Conservation (phyloP, 116 monocot species). For the Trichopus zeylanicus region DNA sequence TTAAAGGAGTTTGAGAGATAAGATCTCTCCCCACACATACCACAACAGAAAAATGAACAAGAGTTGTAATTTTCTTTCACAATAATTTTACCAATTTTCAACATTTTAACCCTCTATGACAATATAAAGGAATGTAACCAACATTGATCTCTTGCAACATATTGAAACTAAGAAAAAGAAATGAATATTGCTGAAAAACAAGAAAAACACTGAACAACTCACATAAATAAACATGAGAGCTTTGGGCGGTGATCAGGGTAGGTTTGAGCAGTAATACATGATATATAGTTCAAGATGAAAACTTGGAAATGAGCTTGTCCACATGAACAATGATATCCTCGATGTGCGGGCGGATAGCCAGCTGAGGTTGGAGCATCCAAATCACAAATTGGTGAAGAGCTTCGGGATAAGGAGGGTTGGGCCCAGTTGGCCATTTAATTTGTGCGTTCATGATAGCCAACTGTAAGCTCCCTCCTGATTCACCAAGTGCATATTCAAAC, state of each 20-base stretch:
- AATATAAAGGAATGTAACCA: not conserved
- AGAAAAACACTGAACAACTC: not conserved
- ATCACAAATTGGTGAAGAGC: slow-evolving; percentile 46
- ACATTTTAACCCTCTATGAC: not conserved
- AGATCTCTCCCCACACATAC: no score
- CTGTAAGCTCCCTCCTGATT: slow-evolving; percentile 65
- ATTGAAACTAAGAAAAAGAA: not conserved
- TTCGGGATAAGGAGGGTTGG: slow-evolving; percentile 54
- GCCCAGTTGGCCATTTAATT: slow-evolving; percentile 55
- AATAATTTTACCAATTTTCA: not conserved
- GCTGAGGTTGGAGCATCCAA: slow-evolving; percentile 70
- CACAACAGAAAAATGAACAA: no score
- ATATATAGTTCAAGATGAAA: slow-evolving; percentile 28
- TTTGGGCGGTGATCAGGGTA: not conserved
- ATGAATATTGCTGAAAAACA: not conserved
- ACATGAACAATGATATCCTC: slow-evolving; percentile 64
- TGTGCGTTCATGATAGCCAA: slow-evolving; percentile 50
- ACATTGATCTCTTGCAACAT: not conserved
- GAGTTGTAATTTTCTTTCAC: no score
- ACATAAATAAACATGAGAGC: not conserved
- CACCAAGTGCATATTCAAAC: slow-evolving; percentile 64
- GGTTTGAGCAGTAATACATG: not conserved
- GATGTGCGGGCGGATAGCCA: slow-evolving; percentile 48
- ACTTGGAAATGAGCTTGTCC: slow-evolving; percentile 61
- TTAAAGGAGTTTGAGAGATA: no score